Percentiles rank a stretch among this genome's conserved stretches.
Conservation (phyloP, 1,284 basidiomycete species). For the Cerrena zonata region DNA sequence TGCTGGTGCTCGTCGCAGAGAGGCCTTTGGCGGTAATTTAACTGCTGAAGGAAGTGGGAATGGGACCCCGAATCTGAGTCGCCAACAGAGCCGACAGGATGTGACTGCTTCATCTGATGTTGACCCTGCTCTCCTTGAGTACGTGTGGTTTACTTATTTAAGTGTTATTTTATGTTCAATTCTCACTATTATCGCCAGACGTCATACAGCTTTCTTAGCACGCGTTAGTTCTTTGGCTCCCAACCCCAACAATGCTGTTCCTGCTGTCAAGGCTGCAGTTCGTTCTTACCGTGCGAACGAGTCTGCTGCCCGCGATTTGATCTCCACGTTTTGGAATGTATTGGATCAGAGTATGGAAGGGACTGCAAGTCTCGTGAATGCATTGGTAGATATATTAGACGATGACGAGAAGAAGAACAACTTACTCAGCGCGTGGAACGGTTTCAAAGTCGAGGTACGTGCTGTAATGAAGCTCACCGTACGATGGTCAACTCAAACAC, state of each 20-base stretch:
- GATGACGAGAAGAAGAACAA: slow-evolving; percentile 81
- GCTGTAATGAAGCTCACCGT: neutral
- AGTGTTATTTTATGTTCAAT: neutral
- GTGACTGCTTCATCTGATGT: slow-evolving; percentile 46
- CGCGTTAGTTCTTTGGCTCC: slow-evolving; percentile 65
- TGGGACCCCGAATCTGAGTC: slow-evolving; percentile 18
- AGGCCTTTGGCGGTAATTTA: slow-evolving; percentile 62
- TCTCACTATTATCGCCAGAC: slow-evolving; percentile 36
- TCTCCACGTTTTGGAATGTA: slow-evolving; percentile 83
- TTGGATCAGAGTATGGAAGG: slow-evolving; percentile 74
- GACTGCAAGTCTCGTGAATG: slow-evolving; percentile 72
- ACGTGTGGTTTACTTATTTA: slow-evolving; percentile 21
- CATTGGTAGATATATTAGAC: slow-evolving; percentile 76
- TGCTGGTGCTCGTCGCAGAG: slow-evolving; percentile 37
- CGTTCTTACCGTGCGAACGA: slow-evolving; percentile 78
- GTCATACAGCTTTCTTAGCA: slow-evolving; percentile 64
- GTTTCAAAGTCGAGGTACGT: slow-evolving; percentile 75
- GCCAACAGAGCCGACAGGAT: slow-evolving; percentile 31
- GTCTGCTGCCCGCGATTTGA: slow-evolving; percentile 75
- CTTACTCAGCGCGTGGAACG: slow-evolving; percentile 74
- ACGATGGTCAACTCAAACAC: neutral
- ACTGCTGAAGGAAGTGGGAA: slow-evolving; percentile 39
- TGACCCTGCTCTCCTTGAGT: slow-evolving; percentile 55
- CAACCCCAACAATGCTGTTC: slow-evolving; percentile 68
- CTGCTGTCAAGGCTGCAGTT: slow-evolving; percentile 76